Evolutionary conservation across 192 early-diverging fungal species (phyloP).

Genomic region (Lunasporangiospora selenospora): DNA sequence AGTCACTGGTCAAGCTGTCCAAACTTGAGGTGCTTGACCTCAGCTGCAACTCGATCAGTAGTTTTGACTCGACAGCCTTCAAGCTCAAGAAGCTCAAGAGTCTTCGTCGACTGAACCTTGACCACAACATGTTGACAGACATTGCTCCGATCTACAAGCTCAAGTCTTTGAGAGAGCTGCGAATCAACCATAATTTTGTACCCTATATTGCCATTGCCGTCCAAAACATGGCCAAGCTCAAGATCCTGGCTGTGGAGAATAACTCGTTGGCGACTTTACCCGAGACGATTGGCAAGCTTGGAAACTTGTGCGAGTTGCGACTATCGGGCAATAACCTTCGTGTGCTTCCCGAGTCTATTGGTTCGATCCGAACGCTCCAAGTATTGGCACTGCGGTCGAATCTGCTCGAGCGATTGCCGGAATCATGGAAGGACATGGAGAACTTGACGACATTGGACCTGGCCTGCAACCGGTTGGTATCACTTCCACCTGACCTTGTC

Average conservation of each 20-base stretch:
- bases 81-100: conserved; percentile 51
- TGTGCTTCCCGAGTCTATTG: conserved; percentile 40
- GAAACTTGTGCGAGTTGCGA: conserved; percentile 42
- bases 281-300: conserved; percentile 49
- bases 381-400: conserved; percentile 48
- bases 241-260: conserved; percentile 46
- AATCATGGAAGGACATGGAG: conserved; percentile 53
- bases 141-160: conserved; percentile 49
- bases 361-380: conserved; percentile 49
- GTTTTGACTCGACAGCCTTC: conserved; percentile 50
- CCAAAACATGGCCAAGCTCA: conserved; percentile 46
- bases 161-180: conserved; percentile 47
- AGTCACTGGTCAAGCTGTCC: conserved; percentile 49
- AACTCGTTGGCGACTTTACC: conserved; percentile 44
- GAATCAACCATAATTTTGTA: conserved; percentile 50
- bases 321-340: conserved; percentile 48
- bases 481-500: conserved; percentile 51
- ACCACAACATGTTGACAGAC: conserved; percentile 51
- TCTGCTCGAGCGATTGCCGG: conserved; percentile 43
- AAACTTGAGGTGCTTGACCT: conserved; percentile 54
- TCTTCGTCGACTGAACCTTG: conserved; percentile 47
- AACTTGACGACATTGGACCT: conserved; percentile 59
- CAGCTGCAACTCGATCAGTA: conserved; percentile 52
- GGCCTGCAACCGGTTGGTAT: conserved; percentile 53
- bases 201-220: conserved; percentile 34